Conservation (phyloP, 139 green algal species). For the Diplosphaera chodatii region DNA sequence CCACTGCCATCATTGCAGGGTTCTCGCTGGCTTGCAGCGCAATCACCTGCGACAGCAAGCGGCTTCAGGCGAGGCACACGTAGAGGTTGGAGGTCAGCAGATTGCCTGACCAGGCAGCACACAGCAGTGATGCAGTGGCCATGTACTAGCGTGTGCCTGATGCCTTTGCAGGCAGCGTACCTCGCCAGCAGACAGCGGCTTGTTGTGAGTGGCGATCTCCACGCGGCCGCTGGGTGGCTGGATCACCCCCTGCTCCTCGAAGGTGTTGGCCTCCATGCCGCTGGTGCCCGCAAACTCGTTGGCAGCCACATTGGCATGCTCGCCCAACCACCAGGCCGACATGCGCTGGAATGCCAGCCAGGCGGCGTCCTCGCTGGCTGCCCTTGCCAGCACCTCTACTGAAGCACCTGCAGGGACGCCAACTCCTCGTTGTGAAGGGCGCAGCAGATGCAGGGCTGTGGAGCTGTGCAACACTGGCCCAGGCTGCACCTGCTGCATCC, state of each 20-base stretch:
- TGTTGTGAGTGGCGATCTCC: slow-evolving; percentile 1
- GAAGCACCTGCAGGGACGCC: slow-evolving; percentile 1
- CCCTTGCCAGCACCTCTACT: slow-evolving; percentile 12
- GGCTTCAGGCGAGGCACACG: too few species aligned
- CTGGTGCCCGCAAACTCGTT: slow-evolving; percentile 35
- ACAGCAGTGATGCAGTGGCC: too few species aligned
- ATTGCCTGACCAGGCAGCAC: too few species aligned
- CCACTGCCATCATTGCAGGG: slow-evolving; percentile 30
- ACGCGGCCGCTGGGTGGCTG: neutral
- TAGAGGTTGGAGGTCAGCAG: too few species aligned
- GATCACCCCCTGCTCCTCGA: neutral
- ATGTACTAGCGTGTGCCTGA: too few species aligned
- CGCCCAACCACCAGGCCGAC: slow-evolving; percentile 69
- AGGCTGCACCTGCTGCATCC: too few species aligned
- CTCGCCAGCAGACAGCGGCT: neutral
- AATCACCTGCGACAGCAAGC: neutral
- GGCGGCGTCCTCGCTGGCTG: slow-evolving; percentile 30
- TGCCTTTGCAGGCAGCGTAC: too few species aligned
- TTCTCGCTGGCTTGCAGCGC: slow-evolving; percentile 31
- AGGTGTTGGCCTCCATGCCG: neutral
- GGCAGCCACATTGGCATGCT: slow-evolving; percentile 61
- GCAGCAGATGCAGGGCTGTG: too few species aligned
- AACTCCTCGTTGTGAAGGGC: too few species aligned
- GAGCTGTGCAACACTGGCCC: too few species aligned
- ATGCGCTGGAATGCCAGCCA: slow-evolving; percentile 45